These are phyloP conservation scores for Cryptococcus deneoformans DNA, from an alignment of 1,284 basidiomycete genomes.

Conservation along the genomic window DNA sequence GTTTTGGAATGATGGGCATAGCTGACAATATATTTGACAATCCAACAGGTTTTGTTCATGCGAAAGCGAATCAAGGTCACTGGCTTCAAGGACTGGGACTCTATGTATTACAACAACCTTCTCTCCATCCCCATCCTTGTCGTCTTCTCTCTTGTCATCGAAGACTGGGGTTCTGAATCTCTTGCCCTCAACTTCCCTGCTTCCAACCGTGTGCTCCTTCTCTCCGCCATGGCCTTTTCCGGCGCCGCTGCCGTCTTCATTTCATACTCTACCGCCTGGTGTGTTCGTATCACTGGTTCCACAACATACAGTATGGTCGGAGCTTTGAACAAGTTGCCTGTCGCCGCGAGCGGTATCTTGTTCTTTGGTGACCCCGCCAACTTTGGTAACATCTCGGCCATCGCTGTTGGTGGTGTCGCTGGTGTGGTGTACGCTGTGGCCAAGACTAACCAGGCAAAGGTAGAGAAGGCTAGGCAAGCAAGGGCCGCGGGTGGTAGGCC, in stretches of 20 bases:
- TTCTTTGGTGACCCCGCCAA: conserved; percentile 92
- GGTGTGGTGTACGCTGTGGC: conserved; percentile 86
- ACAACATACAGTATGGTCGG: conserved; percentile 99
- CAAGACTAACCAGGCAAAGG: conserved; percentile 55
- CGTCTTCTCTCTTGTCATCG: conserved; percentile 77
- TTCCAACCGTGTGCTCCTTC: conserved; percentile 74
- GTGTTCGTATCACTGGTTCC: conserved; percentile 75
- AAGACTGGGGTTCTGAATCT: conserved; percentile 85
- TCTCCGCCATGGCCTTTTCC: conserved; percentile 90
- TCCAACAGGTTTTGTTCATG: conserved; percentile 80
- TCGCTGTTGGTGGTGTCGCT: conserved; percentile 86
- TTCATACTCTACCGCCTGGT: conserved; percentile 99
- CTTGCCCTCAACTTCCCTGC: conserved; percentile 65
- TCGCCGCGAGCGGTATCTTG: conserved; percentile 93
- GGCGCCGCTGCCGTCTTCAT: conserved; percentile 97
- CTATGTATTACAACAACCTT: conserved; percentile 99
- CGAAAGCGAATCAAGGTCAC: conserved; percentile 95
- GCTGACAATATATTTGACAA: neutral
- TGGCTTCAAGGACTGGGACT: conserved; percentile 98
- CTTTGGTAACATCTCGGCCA: conserved; percentile 80
- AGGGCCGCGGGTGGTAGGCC: conserved; percentile 27
- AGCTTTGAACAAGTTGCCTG: conserved; percentile 96
- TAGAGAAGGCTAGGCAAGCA: conserved; percentile 36
- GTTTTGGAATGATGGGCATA: no score
- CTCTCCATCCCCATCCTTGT: conserved; percentile 88